Percentiles rank a stretch among this genome's conserved stretches.
These are phyloP conservation scores for Xylona heveae DNA, from an alignment of 495 filamentous ascomycete species.

Conservation along the genomic window DNA sequence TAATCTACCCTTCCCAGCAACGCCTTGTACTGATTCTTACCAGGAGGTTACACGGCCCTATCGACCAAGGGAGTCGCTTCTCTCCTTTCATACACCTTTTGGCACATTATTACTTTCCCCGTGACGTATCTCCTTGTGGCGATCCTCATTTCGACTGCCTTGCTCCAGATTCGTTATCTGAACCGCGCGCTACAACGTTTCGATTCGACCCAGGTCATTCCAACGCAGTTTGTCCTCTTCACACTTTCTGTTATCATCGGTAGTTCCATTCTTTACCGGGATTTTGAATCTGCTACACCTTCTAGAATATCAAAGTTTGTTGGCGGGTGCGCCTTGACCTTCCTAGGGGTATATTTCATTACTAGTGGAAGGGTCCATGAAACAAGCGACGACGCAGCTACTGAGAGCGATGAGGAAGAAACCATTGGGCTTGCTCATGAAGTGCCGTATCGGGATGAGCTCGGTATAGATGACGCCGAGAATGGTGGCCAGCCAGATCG, in stretches of 20 bases:
- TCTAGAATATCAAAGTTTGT: conserved; percentile 62
- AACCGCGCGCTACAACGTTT: conserved; percentile 90
- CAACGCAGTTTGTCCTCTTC: conserved; percentile 90
- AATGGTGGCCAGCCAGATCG: neutral
- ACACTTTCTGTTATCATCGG: conserved; percentile 89
- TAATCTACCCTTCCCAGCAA: neutral
- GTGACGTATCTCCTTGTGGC: conserved; percentile 69
- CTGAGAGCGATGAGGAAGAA: conserved; percentile 28
- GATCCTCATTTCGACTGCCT: conserved; percentile 58
- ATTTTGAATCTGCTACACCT: conserved; percentile 62
- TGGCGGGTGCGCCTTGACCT: conserved; percentile 75
- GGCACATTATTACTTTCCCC: conserved; percentile 71
- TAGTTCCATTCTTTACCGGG: conserved; percentile 76
- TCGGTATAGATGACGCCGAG: neutral
- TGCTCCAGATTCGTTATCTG: conserved; percentile 90
- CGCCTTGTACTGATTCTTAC: conserved; percentile 13
- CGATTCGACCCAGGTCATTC: conserved; percentile 92
- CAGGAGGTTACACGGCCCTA: conserved; percentile 84
- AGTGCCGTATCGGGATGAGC: conserved; percentile 6
- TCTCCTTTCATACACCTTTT: conserved; percentile 71
- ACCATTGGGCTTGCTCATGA: conserved; percentile 15
- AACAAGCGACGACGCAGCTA: conserved; percentile 28
- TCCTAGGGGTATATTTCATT: conserved; percentile 85
- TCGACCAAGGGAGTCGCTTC: conserved; percentile 94
- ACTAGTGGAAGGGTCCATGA: conserved; percentile 40